Conservation (phyloP, 768 basidiomycete species). For the Hericium coralloides region DNA sequence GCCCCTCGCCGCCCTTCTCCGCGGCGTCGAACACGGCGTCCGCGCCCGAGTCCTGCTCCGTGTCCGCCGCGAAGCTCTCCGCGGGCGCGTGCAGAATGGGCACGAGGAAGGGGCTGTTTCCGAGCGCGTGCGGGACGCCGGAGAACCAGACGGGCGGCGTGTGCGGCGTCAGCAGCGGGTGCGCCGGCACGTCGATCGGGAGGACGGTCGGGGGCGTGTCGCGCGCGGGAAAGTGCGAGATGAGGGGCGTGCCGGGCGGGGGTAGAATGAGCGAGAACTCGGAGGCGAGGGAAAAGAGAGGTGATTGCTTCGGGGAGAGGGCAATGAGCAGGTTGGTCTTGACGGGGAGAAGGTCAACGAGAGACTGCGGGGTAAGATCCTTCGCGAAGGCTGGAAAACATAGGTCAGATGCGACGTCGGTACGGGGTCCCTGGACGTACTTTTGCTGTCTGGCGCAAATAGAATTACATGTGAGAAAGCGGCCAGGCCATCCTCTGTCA, state of each 20-base stretch:
- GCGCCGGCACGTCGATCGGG: slow-evolving; percentile 46
- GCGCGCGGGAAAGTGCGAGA: slow-evolving; percentile 81
- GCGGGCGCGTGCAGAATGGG: slow-evolving; percentile 74
- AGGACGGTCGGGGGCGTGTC: slow-evolving; percentile 55
- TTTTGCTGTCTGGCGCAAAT: slow-evolving; percentile 78
- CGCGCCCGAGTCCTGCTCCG: slow-evolving; percentile 44
- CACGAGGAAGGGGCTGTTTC: slow-evolving; percentile 69
- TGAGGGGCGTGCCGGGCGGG: slow-evolving; percentile 71
- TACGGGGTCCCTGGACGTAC: slow-evolving; percentile 34
- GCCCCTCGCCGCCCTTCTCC: slow-evolving; percentile 67
- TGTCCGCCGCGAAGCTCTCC: slow-evolving; percentile 70
- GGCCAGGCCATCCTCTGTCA: slow-evolving; percentile 64
- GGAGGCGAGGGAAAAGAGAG: slow-evolving; percentile 68
- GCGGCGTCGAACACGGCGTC: slow-evolving; percentile 62
- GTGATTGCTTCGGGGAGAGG: slow-evolving; percentile 66
- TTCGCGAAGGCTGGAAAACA: slow-evolving; percentile 46
- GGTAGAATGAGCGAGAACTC: slow-evolving; percentile 91
- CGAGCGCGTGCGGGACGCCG: slow-evolving; percentile 55
- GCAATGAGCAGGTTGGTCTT: slow-evolving; percentile 80
- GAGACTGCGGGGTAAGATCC: slow-evolving; percentile 75
- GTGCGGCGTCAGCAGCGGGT: slow-evolving; percentile 37
- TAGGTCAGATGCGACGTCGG: not conserved
- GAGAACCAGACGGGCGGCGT: slow-evolving; percentile 67
- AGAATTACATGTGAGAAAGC: slow-evolving; percentile 82
- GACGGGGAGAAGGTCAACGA: slow-evolving; percentile 60